phyloP scores from a whole-genome alignment of 805 yeast genomes.

The Lipomyces kockii region DNA sequence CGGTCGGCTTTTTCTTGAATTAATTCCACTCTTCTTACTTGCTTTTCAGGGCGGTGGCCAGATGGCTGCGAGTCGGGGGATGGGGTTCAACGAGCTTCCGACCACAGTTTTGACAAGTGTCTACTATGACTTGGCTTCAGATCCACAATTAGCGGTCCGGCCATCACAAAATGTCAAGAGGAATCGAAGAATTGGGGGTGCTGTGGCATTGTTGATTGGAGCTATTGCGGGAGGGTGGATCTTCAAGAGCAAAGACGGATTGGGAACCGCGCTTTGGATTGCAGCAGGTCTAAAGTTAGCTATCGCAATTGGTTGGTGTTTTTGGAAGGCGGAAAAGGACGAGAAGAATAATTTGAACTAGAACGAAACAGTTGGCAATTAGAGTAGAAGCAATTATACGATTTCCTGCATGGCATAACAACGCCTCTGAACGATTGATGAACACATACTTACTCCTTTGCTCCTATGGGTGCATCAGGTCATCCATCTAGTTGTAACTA shows the following conservation, averaged over 20 bases:
- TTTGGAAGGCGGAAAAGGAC: not conserved
- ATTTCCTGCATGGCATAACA: not conserved
- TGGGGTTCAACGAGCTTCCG: slow-evolving; percentile 2
- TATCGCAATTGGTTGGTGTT: not conserved
- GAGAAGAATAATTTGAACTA: not conserved
- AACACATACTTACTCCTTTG: not conserved
- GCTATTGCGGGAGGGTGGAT: not conserved
- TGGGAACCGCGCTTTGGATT: not conserved
- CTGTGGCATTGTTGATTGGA: not conserved
- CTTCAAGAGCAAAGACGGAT: not conserved
- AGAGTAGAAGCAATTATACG: not conserved
- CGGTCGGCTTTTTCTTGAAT: not conserved
- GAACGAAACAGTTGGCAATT: not conserved
- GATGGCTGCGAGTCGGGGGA: not conserved
- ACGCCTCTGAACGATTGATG: not conserved
- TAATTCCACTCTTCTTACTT: not conserved
- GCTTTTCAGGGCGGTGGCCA: slow-evolving; percentile 1
- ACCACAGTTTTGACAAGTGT: slow-evolving; percentile 1
- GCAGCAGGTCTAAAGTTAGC: not conserved
- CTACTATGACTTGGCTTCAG: not conserved
- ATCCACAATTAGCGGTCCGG: not conserved
- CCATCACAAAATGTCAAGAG: not conserved
- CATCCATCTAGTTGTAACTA: not conserved
- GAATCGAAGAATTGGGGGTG: not conserved
- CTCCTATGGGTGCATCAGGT: not conserved